phyloP scores from a whole-genome alignment of 345 rosid species.

The Turritis glabra region DNA sequence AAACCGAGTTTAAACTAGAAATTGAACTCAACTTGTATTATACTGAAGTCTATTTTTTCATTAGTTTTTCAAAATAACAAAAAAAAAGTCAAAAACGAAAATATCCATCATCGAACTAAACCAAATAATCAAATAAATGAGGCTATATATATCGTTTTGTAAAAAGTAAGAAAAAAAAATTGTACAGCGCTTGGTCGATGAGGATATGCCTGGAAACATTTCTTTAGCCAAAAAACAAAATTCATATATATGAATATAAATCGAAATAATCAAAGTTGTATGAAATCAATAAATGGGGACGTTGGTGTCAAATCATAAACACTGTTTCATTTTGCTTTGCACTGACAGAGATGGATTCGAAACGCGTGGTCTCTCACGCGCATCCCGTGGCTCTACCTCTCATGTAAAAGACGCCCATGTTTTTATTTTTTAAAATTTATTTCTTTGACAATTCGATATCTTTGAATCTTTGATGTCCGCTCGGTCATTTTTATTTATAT shows the following conservation, averaged over 20 bases:
- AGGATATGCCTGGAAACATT: constrained; percentile 12
- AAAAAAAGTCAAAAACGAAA: not conserved
- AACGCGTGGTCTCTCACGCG: constrained; percentile 24
- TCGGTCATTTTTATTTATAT: no score
- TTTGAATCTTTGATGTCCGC: no score
- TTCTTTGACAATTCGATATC: not conserved
- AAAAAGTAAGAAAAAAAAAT: not conserved
- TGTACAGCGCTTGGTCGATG: not conserved
- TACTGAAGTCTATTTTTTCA: not conserved
- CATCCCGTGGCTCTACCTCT: constrained; percentile 34
- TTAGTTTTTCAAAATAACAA: not conserved
- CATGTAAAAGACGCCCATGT: constrained; percentile 25
- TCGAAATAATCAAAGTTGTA: constrained; percentile 6
- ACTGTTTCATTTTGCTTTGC: constrained; percentile 34
- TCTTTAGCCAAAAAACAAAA: not conserved
- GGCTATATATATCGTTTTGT: not conserved
- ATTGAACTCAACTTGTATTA: not conserved
- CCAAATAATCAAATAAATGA: not conserved
- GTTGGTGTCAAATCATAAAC: constrained; percentile 36
- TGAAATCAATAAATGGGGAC: constrained; percentile 17
- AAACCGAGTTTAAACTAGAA: not conserved
- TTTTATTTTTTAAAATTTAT: not conserved
- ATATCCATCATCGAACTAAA: not conserved
- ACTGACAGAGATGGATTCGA: constrained; percentile 35
- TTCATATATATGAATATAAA: not conserved